Evolutionary conservation across 352 stramenopile genomes (phyloP), one percentile per base, ranked within the genome.

Genomic region (Pythium grandisporangium): DNA sequence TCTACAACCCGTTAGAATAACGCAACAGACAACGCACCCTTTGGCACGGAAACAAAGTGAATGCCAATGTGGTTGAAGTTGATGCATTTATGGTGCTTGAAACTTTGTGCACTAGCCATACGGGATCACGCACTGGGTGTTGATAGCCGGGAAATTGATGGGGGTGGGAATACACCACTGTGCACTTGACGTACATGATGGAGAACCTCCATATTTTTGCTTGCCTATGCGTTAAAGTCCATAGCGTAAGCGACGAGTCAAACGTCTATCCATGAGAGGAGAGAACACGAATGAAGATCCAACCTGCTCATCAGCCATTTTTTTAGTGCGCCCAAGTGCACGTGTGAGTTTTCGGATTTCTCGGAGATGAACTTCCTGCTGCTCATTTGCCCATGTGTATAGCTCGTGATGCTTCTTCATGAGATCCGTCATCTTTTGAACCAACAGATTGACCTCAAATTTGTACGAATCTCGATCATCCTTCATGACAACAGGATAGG

Each of bases 1-100:
- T 95, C 48, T 95, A 92, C 62, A 93, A 76, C 44, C 82, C 82
- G 10, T 51, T 95, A 32, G 77, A 94, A 64, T 93, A 82, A 41
- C 30, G 22, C 22, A n/a, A n/a, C n/a, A n/a, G n/a, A n/a, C n/a
- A n/a, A n/a, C n/a, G n/a, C n/a, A n/a, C n/a, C n/a, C n/a, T n/a
- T n/a, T n/a, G n/a, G n/a, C n/a, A n/a, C n/a, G n/a, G n/a, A n/a
- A n/a, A n/a, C n/a, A n/a, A n/a, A n/a, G n/a, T n/a, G n/a, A n/a
- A n/a, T n/a, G n/a, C n/a, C n/a, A n/a, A n/a, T n/a, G n/a, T n/a
- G n/a, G n/a, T n/a, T n/a, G n/a, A n/a, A n/a, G n/a, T n/a, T n/a
- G n/a, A n/a, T n/a, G n/a, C n/a, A n/a, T n/a, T n/a, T n/a, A n/a
- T n/a, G n/a, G n/a, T n/a, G n/a, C n/a, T n/a, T n/a, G n/a, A n/a